Base-by-base conservation (phyloP, 495 filamentous ascomycete genomes). In the Penicillium lagena region DNA sequence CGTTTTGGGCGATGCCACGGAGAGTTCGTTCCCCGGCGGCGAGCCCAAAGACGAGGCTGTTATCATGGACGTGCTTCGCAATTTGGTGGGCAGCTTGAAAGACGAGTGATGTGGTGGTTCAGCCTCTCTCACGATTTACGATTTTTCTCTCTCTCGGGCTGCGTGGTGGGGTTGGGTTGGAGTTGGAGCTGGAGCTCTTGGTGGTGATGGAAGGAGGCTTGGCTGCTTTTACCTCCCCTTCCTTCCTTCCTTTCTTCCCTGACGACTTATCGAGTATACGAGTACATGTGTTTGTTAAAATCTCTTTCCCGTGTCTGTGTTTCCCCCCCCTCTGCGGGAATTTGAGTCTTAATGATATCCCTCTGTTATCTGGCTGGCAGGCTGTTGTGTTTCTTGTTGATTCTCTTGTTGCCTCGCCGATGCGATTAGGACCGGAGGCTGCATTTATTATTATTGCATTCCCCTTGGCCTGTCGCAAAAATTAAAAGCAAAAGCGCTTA, bases 1-100 rank as follows among this genome's bases (percentile, higher is more conserved):
- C 10, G 68, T 63, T 7, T 41, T 73, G 14, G 70, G 67, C 12
- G 52, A 63, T 42, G 65, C 67, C 9, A 61, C 60, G 9, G 65
- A 68, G 37, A 73, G 68, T 41, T 72, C 70, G n/a, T 72, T 73
- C 57, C 63, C 68, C 9, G 68, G 67, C 29, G 70, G 70, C 12
- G 70, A 72, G 44, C 68, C 70, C 9, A 68, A 69, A 35, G 70
- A 73, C 44, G 70, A 73, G 51, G 63, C 60, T 12, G 70, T 73
- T 40, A 66, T 73, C 50, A 50, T 70, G 46, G 64, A 71, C 49
- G 67, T 67, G 15, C 62, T 73, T 13, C 54, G 61, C 30, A 66
- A 63, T 42, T 41, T 73, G 52, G 65, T 73, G 35, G 64, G 60
- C 36, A 68, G 68, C 38, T 39, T 73, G 37, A 68, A 68, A 45